Conservation (phyloP, 345 rosid species). For the Orychophragmus violaceus region DNA sequence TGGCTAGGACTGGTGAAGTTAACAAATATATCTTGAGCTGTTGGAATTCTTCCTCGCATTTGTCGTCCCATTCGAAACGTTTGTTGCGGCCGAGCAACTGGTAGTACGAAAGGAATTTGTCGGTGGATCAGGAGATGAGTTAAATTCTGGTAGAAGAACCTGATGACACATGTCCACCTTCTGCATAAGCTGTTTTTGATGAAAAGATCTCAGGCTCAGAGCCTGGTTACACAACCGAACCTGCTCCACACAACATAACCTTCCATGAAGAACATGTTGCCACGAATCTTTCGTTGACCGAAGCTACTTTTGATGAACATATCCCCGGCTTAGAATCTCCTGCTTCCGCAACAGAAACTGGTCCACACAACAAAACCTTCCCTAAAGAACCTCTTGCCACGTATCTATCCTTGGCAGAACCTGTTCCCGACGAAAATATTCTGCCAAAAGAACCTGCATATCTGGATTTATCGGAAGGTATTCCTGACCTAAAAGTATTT, state of each 20-base stretch:
- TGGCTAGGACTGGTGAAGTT: too few species aligned
- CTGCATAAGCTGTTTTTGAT: neutral
- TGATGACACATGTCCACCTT: neutral
- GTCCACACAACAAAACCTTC: neutral
- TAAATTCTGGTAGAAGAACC: conserved; percentile 10
- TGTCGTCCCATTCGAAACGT: too few species aligned
- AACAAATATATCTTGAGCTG: too few species aligned
- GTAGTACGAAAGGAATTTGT: too few species aligned
- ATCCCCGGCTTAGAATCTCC: neutral
- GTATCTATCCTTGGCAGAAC: neutral
- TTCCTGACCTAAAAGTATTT: conserved; percentile 29
- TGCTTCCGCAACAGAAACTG: conserved; percentile 1
- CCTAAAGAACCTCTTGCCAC: conserved; percentile 4
- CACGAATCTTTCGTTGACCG: neutral
- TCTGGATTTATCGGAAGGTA: conserved; percentile 26
- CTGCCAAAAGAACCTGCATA: conserved; percentile 22
- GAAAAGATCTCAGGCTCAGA: conserved; percentile 7
- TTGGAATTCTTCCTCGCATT: too few species aligned
- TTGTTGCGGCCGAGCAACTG: too few species aligned
- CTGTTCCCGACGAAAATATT: neutral
- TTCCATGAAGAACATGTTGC: neutral
- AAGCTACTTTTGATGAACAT: neutral
- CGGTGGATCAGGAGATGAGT: too few species aligned
- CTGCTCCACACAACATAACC: neutral
- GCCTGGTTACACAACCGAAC: neutral